phyloP scores from a whole-genome alignment of 495 filamentous ascomycete genomes.

The Penicillium pulvis region DNA sequence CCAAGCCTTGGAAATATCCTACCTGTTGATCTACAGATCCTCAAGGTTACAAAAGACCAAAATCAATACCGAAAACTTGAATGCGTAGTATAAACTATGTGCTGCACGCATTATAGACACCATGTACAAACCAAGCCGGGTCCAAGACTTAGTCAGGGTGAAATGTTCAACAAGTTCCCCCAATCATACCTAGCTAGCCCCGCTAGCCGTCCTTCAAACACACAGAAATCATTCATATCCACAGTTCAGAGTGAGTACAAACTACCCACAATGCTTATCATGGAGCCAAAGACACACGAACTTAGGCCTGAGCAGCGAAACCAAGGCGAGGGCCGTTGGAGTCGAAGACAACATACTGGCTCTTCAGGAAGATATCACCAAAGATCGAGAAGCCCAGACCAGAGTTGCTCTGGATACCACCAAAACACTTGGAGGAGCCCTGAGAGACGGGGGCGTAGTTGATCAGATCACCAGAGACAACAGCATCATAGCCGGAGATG shows the following conservation, averaged over 20 bases:
- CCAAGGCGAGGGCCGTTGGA: constrained; percentile 57
- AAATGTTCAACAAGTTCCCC: constrained; percentile 19
- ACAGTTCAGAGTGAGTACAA: background rate
- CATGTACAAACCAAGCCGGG: constrained; percentile 28
- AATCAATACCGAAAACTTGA: background rate
- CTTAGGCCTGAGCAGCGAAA: constrained; percentile 55
- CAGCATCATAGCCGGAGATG: constrained; percentile 50
- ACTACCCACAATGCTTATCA: background rate
- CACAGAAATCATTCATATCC: background rate
- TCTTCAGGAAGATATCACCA: constrained; percentile 79
- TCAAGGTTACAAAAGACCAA: background rate
- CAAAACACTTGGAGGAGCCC: constrained; percentile 58
- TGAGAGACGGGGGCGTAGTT: constrained; percentile 46
- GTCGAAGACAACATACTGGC: constrained; percentile 77
- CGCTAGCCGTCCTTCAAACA: constrained; percentile 18
- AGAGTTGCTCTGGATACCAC: constrained; percentile 63
- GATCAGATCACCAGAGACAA: constrained; percentile 46
- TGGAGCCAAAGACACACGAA: background rate
- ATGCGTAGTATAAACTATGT: constrained; percentile 24
- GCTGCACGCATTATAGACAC: constrained; percentile 25
- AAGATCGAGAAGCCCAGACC: constrained; percentile 70
- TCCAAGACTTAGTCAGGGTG: constrained; percentile 17
- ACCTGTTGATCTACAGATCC: too few relatives aligned
- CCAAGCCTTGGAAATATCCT: too few relatives aligned
- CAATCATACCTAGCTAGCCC: constrained; percentile 15